These are phyloP conservation scores for Aspergillus phoenicis DNA, from an alignment of 2,329 filamentous ascomycete species.

Conservation along the genomic window DNA sequence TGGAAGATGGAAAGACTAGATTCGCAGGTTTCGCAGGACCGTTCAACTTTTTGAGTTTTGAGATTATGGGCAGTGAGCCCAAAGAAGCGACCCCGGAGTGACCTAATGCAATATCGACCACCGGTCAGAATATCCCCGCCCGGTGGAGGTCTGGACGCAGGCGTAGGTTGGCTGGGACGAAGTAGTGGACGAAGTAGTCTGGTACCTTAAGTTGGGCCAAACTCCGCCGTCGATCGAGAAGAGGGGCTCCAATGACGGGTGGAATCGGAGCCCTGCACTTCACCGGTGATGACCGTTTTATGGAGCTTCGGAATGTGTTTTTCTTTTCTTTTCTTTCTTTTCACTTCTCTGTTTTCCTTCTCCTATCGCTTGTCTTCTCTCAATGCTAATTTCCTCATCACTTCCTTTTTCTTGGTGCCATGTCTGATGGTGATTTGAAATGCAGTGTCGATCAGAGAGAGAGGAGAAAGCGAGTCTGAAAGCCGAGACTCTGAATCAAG, in stretches of 20 bases:
- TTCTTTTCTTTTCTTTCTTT: background rate
- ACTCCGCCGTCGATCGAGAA: constrained; percentile 6
- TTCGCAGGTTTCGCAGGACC: background rate
- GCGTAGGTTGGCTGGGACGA: background rate
- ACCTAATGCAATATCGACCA: constrained; percentile 9
- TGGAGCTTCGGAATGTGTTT: background rate
- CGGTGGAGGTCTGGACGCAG: constrained; percentile 1
- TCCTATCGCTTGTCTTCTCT: no score
- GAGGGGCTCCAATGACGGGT: constrained; percentile 6
- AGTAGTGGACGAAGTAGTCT: background rate
- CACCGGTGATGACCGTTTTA: constrained; percentile 1
- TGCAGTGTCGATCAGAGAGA: background rate
- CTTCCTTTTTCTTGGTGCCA: no score
- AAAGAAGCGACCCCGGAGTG: constrained; percentile 10
- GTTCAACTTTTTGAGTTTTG: background rate
- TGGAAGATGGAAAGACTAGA: background rate
- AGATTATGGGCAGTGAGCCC: background rate
- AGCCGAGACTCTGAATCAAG: background rate
- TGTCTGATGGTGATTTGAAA: background rate
- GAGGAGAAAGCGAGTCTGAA: background rate
- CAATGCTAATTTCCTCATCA: no score
- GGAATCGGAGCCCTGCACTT: background rate
- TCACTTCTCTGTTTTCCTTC: background rate
- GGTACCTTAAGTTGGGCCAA: constrained; percentile 9
- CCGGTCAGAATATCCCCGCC: constrained; percentile 2